Evolutionary conservation across 441 rosid species (phyloP), one percentile per base, ranked within the genome.

Genomic region (Isatis lusitanica): DNA sequence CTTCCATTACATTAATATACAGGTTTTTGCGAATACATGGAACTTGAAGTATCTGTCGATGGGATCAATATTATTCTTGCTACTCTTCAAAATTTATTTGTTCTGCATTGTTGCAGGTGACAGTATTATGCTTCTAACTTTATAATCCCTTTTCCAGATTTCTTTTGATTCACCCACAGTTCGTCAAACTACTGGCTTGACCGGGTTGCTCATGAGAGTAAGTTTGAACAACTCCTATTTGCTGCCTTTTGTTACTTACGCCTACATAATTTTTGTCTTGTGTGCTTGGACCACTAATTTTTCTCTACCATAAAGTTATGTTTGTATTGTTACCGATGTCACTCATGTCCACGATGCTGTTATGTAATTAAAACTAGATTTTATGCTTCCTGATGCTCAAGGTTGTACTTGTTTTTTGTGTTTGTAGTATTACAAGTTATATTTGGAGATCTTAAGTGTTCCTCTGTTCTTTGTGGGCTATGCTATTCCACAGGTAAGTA

Each of bases 401-500:
- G 33, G 68, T 66, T 73, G 65, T 65, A 73, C 52, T 48, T 57
- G 17, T 76, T 68, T n/a, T 67, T 68, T 68, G 0, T 55, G 39
- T 70, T 74, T 83, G 91, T 86, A 94, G 99, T 83, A 68, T 74
- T 92, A 85, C 85, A 89, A 85, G 81, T 26, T 44, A 43, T 90
- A 86, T 75, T 69, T 94, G 90, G 83, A 88, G 68, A 3, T 88
- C 69, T 51, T 88, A 67, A 78, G 94, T 1, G 59, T 90, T 44
- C 91, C 97, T 73, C 30, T 92, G 33, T 61, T 92, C 62, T 75
- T 79, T 79, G 80, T 84, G 7, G 83, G 91, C 67, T 83, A 70
- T 71, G 87, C 70, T 77, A 80, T 94, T 79, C 98, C 98, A 9
- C 95, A 92, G 88, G 97, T 94, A 78, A 75, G 53, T 70, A 46